Conservation (phyloP, 2,329 filamentous ascomycete genomes). For the Teratosphaeria pseudoeucalypti region DNA sequence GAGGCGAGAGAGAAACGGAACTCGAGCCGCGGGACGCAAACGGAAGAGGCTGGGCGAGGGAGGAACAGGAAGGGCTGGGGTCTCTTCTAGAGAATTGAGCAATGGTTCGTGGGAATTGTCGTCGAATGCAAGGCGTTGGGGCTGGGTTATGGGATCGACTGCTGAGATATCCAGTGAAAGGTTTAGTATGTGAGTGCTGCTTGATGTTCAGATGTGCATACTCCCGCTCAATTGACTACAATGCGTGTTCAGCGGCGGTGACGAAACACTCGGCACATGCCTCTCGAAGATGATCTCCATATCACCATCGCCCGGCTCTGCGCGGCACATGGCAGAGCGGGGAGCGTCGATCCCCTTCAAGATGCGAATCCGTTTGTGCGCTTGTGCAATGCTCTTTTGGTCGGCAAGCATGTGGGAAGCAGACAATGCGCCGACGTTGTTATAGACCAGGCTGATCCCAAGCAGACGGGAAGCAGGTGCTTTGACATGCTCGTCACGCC, state of each 20-base stretch:
- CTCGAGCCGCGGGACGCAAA: constrained; percentile 27
- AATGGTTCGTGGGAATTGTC: background rate
- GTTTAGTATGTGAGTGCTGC: background rate
- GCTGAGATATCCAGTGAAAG: background rate
- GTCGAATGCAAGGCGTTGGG: background rate
- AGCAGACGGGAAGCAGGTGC: background rate
- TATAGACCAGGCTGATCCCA: too few species aligned
- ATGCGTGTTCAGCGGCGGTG: background rate
- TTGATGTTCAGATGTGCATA: background rate
- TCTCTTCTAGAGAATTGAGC: constrained; percentile 15
- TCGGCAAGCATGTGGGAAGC: background rate
- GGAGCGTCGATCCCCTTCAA: too few species aligned
- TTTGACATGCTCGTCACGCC: background rate
- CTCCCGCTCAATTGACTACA: background rate
- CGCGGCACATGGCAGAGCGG: too few species aligned
- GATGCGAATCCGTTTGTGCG: background rate
- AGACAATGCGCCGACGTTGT: background rate
- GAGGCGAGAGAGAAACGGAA: constrained; percentile 61
- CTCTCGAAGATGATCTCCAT: background rate
- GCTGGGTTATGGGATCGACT: background rate
- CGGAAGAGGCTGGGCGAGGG: constrained; percentile 12
- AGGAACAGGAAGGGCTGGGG: constrained; percentile 25
- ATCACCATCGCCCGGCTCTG: too few species aligned
- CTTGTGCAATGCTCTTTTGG: too few species aligned
- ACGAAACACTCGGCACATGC: background rate